These are phyloP conservation scores for Gossypium schwendimanii DNA, from an alignment of 441 rosid genomes.

Conservation along the genomic window DNA sequence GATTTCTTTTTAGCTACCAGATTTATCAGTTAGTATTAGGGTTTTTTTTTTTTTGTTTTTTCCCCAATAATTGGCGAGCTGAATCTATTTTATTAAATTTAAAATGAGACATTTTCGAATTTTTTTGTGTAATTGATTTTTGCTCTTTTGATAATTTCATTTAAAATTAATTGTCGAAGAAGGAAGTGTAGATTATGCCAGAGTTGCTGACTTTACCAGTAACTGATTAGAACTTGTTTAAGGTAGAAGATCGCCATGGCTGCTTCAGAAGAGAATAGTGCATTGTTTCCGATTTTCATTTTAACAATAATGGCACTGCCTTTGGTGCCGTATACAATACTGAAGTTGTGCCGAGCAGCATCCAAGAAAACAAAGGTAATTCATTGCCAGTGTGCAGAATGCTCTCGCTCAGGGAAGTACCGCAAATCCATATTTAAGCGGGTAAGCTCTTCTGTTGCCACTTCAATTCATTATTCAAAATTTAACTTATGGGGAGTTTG, in stretches of 20 bases:
- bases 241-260: conserved; percentile 56
- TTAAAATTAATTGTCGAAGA: background rate
- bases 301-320: conserved; percentile 95
- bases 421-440: conserved; percentile 70
- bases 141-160: background rate
- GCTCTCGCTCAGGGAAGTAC: conserved; percentile 77
- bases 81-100: background rate
- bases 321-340: conserved; percentile 76
- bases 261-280: conserved; percentile 82
- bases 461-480: background rate
- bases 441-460: conserved; percentile 31
- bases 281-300: conserved; percentile 87
- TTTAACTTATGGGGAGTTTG: background rate
- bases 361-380: conserved; percentile 63
- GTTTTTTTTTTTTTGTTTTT: background rate
- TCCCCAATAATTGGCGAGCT: background rate
- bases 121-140: background rate
- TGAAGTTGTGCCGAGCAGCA: conserved; percentile 63
- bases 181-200: conserved; percentile 7
- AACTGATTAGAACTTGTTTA: conserved; percentile 18
- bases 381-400: conserved; percentile 77
- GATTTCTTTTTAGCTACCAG: background rate
- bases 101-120: background rate
- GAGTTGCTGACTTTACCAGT: conserved; percentile 9
- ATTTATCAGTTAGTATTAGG: conserved; percentile 8